Percentiles rank a stretch among this genome's conserved stretches.
phyloP scores from a whole-genome alignment of 257 asterid genomes.

The Scutellaria minor region DNA sequence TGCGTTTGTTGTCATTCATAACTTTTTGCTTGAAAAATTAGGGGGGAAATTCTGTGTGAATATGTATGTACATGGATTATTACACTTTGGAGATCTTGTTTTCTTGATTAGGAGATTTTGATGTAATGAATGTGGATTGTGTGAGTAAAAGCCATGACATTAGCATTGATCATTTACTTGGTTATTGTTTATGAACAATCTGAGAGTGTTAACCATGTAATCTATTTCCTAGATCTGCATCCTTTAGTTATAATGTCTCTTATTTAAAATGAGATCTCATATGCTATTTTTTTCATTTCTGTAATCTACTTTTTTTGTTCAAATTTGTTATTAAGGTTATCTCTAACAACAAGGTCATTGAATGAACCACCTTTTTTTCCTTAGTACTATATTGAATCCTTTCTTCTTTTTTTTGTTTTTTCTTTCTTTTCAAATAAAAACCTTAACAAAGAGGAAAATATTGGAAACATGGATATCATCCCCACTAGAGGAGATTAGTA shows the following conservation, averaged over 20 bases:
- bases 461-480: no score
- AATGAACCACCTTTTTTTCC: no score
- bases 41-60: neutral
- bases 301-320: no score
- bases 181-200: slow-evolving; percentile 19
- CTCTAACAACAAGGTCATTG: no score
- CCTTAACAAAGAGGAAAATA: no score
- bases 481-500: no score
- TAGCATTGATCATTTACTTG: slow-evolving; percentile 27
- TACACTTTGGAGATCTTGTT: slow-evolving; percentile 21
- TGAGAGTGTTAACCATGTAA: slow-evolving; percentile 19
- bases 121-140: slow-evolving; percentile 39
- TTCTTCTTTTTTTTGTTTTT: no score
- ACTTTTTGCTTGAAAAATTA: slow-evolving; percentile 10
- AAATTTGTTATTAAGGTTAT: no score
- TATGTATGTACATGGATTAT: neutral
- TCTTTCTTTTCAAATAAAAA: no score
- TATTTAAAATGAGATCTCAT: no score
- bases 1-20: neutral
- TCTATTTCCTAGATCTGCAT: slow-evolving; percentile 33
- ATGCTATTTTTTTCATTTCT: no score
- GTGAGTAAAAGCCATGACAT: slow-evolving; percentile 9
- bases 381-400: no score
- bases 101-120: slow-evolving; percentile 13
- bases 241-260: neutral